Percentiles rank a stretch among this genome's conserved stretches.
phyloP scores from a whole-genome alignment of 352 stramenopile genomes.

The Thalassiosira sp. region DNA sequence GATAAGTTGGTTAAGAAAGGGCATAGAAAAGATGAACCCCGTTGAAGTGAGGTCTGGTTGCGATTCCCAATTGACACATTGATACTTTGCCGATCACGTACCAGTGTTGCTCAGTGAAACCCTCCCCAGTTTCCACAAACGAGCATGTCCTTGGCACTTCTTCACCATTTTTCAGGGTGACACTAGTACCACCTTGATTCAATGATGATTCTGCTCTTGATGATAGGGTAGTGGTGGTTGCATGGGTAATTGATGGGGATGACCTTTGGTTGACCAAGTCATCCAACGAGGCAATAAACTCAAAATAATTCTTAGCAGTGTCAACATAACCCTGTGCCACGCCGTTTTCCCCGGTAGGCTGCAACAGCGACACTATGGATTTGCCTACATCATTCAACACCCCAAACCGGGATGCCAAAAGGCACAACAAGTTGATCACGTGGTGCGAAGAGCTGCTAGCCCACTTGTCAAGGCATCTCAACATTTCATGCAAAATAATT shows the following conservation, averaged over 20 bases:
- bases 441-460: constrained; percentile 10
- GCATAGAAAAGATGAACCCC: no score
- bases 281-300: constrained; percentile 47
- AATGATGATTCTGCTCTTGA: not conserved
- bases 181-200: not conserved
- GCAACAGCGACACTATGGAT: constrained; percentile 32
- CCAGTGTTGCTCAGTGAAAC: constrained; percentile 82
- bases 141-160: constrained; percentile 52
- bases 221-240: not conserved
- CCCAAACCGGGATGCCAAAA: constrained; percentile 50
- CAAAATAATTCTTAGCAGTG: constrained; percentile 41
- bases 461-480: constrained; percentile 37
- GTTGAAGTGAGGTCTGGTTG: no score
- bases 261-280: constrained; percentile 29
- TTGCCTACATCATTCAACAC: constrained; percentile 40
- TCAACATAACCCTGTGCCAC: constrained; percentile 1
- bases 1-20: not conserved
- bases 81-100: no score
- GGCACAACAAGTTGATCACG: constrained; percentile 47
- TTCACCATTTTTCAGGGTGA: constrained; percentile 41
- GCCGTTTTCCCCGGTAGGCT: not conserved
- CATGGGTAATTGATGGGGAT: not conserved
- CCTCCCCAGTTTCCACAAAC: constrained; percentile 63
- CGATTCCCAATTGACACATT: no score
- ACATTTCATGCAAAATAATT: constrained; percentile 41